Base-by-base conservation (phyloP, 176 grass and related monocot species). In the Rhipidocladum racemiflorum region DNA sequence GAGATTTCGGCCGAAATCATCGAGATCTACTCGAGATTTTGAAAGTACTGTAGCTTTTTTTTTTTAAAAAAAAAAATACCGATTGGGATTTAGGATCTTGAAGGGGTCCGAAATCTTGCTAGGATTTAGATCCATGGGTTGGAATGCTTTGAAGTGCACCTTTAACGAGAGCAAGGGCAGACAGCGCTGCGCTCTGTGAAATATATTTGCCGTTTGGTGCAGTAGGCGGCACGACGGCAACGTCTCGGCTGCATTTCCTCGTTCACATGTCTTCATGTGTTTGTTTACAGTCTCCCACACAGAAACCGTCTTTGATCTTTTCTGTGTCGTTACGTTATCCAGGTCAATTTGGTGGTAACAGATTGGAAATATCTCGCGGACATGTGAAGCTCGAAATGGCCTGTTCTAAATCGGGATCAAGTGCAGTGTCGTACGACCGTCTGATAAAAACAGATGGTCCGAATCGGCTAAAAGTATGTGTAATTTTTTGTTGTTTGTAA, bases 121-220 rank as follows among this genome's bases (percentile, higher is more conserved):
- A n/a, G n/a, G n/a, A n/a, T n/a, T n/a, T n/a, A n/a, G n/a, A n/a
- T n/a, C n/a, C n/a, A n/a, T n/a, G n/a, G n/a, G n/a, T n/a, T n/a
- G n/a, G n/a, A n/a, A n/a, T n/a, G 75, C 81, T 84, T 68, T 68
- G 18, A 80, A 75, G 70, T 48, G 87, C 42, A 36, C 32, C 82
- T 89, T 83, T 53, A 85, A 89, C 62, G 76, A 42, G 18, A 38
- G 76, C 43, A 53, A 63, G 27, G 64, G 44, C 71, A 64, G 63
- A 77, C 83, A 71, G 62, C 34, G 70, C 82, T n/a, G 87, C 9
- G 62, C 20, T 76, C 48, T 46, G 60, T 68, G 87, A 80, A 15
- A 55, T 70, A 78, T 62, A 68, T 83, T 40, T 61, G 44, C 56
- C 43, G 18, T 38, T 23, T 54, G 64, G 40, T 85, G 59, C 53